Base-by-base conservation (phyloP, 805 yeast genomes). In the Ogataea pignaliae region DNA sequence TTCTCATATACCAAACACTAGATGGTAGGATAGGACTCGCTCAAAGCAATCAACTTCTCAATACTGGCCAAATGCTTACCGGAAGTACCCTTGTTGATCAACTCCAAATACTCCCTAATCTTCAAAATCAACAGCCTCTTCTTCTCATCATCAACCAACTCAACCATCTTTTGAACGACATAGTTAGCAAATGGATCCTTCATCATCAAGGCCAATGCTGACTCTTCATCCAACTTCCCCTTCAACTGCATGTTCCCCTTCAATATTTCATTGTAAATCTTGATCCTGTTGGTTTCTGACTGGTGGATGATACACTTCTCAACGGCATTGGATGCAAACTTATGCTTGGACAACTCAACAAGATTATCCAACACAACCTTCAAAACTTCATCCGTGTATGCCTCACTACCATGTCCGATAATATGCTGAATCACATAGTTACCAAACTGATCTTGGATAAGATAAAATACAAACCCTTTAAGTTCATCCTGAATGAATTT, bases 111-210 rank as follows among this genome's bases (percentile, higher is more conserved):
- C 41, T 87, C 88, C 66, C 83, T 79, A 50, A 91, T 86, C 54
- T 85, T 83, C 45, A 76, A 70, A 40, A 89, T 88, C 48, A 93
- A 72, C 29, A 79, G 62, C 40, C 72, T 80, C 65, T 86, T 83
- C 56, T 86, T 86, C 31, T 73, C 73, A 37, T 85, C 85, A 48
- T 78, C 79, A 34, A 90, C 77, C 3, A 85, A 84, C 49, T 88
- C 96, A 35, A 93, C 90, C 55, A 93, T 75, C 63, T 91, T 90
- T 65, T 93, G 99, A 40, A 93, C 88, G 38, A 93, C 99, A 61
- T 93, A 93, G 65, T 93, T 93, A 18, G 98, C 99, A 68, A 85
- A 93, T 63, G 93, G 98, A 64, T 93, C 99, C 61, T 88, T 88
- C 88, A 93, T 89, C 98, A 93, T 90, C 46, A 84, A 71, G 18